phyloP scores from a whole-genome alignment of 495 filamentous ascomycete species.

The Articulospora tetracladia region DNA sequence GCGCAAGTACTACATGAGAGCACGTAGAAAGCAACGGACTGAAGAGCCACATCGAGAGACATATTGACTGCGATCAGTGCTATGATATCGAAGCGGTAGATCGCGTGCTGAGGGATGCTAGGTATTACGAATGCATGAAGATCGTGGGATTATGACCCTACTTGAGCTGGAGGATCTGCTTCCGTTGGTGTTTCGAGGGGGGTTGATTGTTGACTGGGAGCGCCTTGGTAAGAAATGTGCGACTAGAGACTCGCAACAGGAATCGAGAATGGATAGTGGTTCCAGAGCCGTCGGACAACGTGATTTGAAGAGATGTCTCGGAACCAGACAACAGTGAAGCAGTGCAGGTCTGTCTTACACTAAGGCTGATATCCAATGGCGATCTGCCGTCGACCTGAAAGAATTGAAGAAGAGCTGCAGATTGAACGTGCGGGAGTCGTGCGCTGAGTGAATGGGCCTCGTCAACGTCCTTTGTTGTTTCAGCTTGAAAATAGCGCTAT shows the following conservation, averaged over 20 bases:
- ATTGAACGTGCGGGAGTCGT: not conserved
- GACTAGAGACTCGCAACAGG: not conserved
- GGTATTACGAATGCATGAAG: conserved; percentile 23
- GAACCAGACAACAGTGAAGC: not conserved
- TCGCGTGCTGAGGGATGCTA: not conserved
- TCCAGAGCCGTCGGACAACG: not conserved
- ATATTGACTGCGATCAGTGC: conserved; percentile 29
- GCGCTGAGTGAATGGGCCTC: not conserved
- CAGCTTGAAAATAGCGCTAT: not conserved
- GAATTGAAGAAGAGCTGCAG: not conserved
- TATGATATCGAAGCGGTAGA: not conserved
- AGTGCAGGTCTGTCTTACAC: too few relatives aligned
- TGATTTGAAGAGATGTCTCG: not conserved
- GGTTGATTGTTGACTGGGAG: conserved; percentile 9
- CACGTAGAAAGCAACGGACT: conserved; percentile 86
- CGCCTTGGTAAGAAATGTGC: not conserved
- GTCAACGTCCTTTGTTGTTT: not conserved
- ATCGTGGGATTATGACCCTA: not conserved
- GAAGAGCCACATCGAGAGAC: conserved; percentile 52
- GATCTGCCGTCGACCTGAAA: not conserved
- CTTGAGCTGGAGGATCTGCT: not conserved
- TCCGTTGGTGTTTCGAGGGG: conserved; percentile 8
- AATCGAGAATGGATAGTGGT: not conserved
- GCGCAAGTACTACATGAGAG: conserved; percentile 79
- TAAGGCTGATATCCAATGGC: not conserved